These are phyloP conservation scores for Marvania coccoides DNA, from an alignment of 139 green algal species.

Conservation along the genomic window DNA sequence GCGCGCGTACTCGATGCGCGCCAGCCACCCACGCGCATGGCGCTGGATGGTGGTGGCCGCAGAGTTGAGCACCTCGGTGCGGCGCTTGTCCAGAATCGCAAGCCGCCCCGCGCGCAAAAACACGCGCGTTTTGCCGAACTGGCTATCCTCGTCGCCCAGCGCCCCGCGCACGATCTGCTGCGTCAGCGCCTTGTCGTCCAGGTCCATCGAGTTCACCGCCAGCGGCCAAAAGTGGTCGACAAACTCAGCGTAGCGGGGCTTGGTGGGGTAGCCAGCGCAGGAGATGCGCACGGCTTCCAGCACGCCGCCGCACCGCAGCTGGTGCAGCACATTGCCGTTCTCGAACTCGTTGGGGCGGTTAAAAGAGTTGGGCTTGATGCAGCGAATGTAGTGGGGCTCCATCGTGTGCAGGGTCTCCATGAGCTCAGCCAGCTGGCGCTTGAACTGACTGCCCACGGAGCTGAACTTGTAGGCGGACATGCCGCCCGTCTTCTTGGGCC, in stretches of 20 bases:
- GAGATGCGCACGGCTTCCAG: slow-evolving; percentile 97
- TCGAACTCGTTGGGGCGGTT: slow-evolving; percentile 83
- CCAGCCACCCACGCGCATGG: slow-evolving; percentile 51
- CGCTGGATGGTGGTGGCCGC: slow-evolving; percentile 72
- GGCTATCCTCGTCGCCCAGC: slow-evolving; percentile 44
- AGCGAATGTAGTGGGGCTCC: slow-evolving; percentile 98
- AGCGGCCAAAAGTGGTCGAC: slow-evolving; percentile 91
- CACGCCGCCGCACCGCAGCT: slow-evolving; percentile 94
- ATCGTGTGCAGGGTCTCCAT: slow-evolving; percentile 88
- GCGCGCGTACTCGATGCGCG: slow-evolving; percentile 27
- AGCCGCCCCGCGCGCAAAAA: slow-evolving; percentile 86
- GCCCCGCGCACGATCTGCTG: slow-evolving; percentile 3
- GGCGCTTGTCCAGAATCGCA: slow-evolving; percentile 85
- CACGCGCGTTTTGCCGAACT: slow-evolving; percentile 66
- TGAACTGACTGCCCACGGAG: slow-evolving; percentile 86
- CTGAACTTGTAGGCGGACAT: slow-evolving; percentile 77
- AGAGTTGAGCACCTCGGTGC: slow-evolving; percentile 74
- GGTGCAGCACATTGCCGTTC: slow-evolving; percentile 84
- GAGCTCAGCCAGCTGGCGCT: slow-evolving; percentile 79
- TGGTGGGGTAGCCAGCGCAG: slow-evolving; percentile 91
- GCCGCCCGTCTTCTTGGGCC: background rate
- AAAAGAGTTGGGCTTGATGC: slow-evolving; percentile 95
- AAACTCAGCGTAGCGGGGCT: slow-evolving; percentile 82
- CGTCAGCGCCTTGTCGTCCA: slow-evolving; percentile 38
- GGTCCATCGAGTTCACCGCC: slow-evolving; percentile 40